A percentile compares a stretch with the other conserved stretches of the same genome.
Conservation (phyloP, 768 basidiomycete species). For the Amanita phalloides region DNA sequence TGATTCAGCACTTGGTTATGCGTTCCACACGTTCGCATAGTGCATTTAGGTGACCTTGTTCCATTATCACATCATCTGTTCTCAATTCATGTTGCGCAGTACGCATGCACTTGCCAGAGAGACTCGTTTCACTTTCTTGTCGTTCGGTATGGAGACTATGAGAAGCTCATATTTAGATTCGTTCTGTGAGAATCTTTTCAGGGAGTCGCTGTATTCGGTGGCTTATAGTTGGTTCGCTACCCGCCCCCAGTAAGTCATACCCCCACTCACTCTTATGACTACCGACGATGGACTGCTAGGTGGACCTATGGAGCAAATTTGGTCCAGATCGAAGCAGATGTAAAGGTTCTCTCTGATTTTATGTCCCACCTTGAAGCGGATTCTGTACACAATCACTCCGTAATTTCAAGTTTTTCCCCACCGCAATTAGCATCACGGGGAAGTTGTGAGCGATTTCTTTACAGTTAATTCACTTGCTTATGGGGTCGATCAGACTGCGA, state of each 20-base stretch:
- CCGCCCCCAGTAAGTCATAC: constrained; percentile 68
- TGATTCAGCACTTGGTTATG: constrained; percentile 77
- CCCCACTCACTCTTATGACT: background rate
- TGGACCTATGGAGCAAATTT: constrained; percentile 97
- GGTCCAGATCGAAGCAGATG: constrained; percentile 81
- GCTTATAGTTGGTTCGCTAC: constrained; percentile 93
- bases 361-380: constrained; percentile 69
- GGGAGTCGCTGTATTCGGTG: constrained; percentile 66
- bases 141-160: constrained; percentile 89
- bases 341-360: constrained; percentile 82
- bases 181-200: constrained; percentile 64
- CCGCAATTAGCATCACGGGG: constrained; percentile 32
- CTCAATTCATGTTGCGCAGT: constrained; percentile 28
- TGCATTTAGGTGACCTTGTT: constrained; percentile 52
- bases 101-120: constrained; percentile 90
- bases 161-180: constrained; percentile 82
- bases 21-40: constrained; percentile 65
- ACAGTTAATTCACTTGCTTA: background rate
- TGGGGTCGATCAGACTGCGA: constrained; percentile 35
- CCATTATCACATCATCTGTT: background rate
- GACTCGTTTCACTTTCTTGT: constrained; percentile 77
- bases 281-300: constrained; percentile 28
- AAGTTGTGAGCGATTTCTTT: constrained; percentile 23
- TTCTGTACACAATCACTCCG: constrained; percentile 42
- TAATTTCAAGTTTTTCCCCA: constrained; percentile 53